Percentiles rank a stretch among this genome's conserved stretches.
These are phyloP conservation scores for Endocalyx cinctus DNA, from an alignment of 2,329 filamentous ascomycete species.

Conservation along the genomic window DNA sequence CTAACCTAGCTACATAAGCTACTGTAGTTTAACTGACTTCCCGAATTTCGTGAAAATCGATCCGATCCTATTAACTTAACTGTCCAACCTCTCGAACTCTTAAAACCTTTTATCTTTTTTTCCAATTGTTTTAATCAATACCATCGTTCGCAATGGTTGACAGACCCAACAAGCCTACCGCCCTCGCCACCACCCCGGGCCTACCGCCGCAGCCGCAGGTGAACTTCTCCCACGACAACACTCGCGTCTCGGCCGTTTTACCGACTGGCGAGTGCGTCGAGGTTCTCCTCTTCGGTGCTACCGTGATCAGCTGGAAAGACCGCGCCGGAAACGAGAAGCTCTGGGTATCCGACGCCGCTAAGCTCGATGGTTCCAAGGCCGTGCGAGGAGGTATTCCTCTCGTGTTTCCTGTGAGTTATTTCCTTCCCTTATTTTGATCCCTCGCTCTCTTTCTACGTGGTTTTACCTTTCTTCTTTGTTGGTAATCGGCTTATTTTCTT, in stretches of 20 bases:
- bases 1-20: conserved; percentile 4
- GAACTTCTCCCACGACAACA: conserved; percentile 65
- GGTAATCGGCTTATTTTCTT: too few relatives aligned
- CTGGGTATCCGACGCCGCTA: conserved; percentile 76
- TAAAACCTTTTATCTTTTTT: too few relatives aligned
- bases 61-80: too few relatives aligned
- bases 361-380: conserved; percentile 80
- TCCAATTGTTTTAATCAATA: too few relatives aligned
- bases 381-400: conserved; percentile 89
- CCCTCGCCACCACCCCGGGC: conserved; percentile 69
- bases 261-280: conserved; percentile 84
- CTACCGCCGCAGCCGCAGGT: conserved; percentile 73
- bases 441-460: conserved; percentile 3
- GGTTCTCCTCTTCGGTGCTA: conserved; percentile 86
- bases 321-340: conserved; percentile 74
- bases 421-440: conserved; percentile 1
- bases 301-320: conserved; percentile 90
- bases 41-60: too few relatives aligned
- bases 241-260: conserved; percentile 71
- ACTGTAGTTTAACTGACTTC: conserved; percentile 4
- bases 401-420: conserved; percentile 74
- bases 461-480: too few relatives aligned
- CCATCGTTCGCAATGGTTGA: conserved; percentile 59
- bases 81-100: too few relatives aligned
- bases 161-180: conserved; percentile 76